Base-by-base conservation (phyloP, 306 rosid species). In the Cicer bijugum region DNA sequence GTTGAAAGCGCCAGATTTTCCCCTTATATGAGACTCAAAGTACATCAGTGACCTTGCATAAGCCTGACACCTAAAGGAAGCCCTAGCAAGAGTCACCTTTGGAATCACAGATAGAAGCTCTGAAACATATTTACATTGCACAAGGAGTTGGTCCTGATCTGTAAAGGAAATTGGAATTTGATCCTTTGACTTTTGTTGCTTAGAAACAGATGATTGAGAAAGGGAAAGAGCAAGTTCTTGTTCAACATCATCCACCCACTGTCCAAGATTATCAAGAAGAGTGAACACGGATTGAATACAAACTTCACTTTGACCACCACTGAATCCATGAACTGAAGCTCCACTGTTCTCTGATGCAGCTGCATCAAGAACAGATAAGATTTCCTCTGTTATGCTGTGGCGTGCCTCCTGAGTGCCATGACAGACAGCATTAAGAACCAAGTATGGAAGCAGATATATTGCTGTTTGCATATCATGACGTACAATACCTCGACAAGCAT, bases 241-340 rank as follows among this genome's bases (percentile, higher is more conserved):
- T 78, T 86, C 88, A 82, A 87, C 86, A 74, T 91, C 97, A 82
- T 94, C 97, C 82, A 81, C 89, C 98, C 97, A 94, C 80, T 94
- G 96, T 70, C 98, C 97, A 65, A 94, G 96, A 85, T 91, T 94
- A 86, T 94, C 97, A 81, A 94, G 97, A 79, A 94, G 98, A 78
- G 94, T 91, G 84, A 94, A 94, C 77, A 94, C 96, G 6, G 98
- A 89, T 80, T 89, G 98, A 72, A 94, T 87, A 82, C 98, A 94
- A 79, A 94, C 97, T 84, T 94, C 95, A 86, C 84, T 91, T 76
- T 94, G 93, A 82, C 98, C 89, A 52, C 89, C 92, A 77, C 75
- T 81, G 70, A 79, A 81, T 68, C 96, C 92, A 65, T 86, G 86
- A 80, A 89, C 89, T 71, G 88, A 69, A 82, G 86, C 87, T 38